Percentiles rank a stretch among this genome's conserved stretches.
Conservation (phyloP, 1,139 yeast species). For the Zygoascus meyerae region DNA sequence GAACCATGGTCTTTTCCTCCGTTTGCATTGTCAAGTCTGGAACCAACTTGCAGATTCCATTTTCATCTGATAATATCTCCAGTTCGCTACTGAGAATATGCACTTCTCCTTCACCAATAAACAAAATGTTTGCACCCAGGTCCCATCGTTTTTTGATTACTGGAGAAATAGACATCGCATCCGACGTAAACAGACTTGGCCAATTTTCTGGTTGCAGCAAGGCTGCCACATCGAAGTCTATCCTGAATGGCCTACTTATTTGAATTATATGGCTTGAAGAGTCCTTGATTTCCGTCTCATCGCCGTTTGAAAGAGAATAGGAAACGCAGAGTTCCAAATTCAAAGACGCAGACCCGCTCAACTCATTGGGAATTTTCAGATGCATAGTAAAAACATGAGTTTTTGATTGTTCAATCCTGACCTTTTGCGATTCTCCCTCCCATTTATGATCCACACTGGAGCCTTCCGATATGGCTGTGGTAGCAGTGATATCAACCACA, state of each 20-base stretch:
- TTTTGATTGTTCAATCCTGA: conserved; percentile 3
- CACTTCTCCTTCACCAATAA: conserved; percentile 23
- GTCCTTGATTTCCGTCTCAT: conserved; percentile 26
- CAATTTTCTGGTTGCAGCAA: conserved; percentile 30
- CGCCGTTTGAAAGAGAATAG: conserved; percentile 25
- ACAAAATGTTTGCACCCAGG: conserved; percentile 25
- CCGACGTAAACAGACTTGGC: conserved; percentile 34
- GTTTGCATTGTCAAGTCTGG: conserved; percentile 7
- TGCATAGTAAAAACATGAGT: not conserved
- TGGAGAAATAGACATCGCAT: conserved; percentile 21
- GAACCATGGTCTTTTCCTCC: conserved; percentile 16
- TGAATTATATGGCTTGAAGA: conserved; percentile 24
- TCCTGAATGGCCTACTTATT: conserved; percentile 31
- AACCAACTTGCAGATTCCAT: conserved; percentile 20
- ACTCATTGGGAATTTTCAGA: conserved; percentile 20
- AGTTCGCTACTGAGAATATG: conserved; percentile 23
- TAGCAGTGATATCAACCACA: conserved; percentile 21
- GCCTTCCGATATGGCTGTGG: conserved; percentile 16
- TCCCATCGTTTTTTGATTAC: conserved; percentile 30
- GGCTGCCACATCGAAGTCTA: conserved; percentile 32
- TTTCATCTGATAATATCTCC: conserved; percentile 16
- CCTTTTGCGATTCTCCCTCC: conserved; percentile 3
- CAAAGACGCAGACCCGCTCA: conserved; percentile 15
- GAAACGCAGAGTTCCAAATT: conserved; percentile 25
- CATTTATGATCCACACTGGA: conserved; percentile 14